Conservation (phyloP, 2,329 filamentous ascomycete genomes). For the Nothophaeocryptopus gaeumannii region DNA sequence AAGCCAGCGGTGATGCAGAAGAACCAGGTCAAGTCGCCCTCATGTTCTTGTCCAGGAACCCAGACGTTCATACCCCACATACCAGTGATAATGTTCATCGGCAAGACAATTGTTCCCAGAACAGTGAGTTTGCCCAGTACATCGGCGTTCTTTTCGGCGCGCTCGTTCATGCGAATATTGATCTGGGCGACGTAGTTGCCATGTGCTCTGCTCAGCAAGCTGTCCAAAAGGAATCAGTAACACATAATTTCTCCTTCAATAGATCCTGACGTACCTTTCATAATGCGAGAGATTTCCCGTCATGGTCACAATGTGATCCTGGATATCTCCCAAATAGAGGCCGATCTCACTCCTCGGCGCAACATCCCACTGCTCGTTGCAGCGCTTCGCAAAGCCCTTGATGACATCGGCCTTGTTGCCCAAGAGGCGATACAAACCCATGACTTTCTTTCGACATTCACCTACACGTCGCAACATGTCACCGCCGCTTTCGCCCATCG, state of each 20-base stretch:
- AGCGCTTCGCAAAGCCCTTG: slow-evolving; percentile 97
- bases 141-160: slow-evolving; percentile 91
- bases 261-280: slow-evolving; percentile 69
- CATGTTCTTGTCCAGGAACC: slow-evolving; percentile 78
- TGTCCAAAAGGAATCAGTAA: slow-evolving; percentile 38
- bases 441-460: slow-evolving; percentile 94
- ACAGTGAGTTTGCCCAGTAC: slow-evolving; percentile 93
- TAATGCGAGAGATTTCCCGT: slow-evolving; percentile 93
- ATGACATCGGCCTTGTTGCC: slow-evolving; percentile 99
- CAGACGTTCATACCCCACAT: slow-evolving; percentile 92
- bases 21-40: slow-evolving; percentile 58
- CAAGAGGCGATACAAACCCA: slow-evolving; percentile 86
- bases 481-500: slow-evolving; percentile 50
- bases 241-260: neutral
- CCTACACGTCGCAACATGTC: slow-evolving; percentile 93
- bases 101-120: slow-evolving; percentile 90
- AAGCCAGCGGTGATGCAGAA: slow-evolving; percentile 67
- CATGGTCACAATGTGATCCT: slow-evolving; percentile 99
- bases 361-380: slow-evolving; percentile 97
- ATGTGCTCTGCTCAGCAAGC: slow-evolving; percentile 85
- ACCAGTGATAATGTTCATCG: slow-evolving; percentile 98
- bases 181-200: slow-evolving; percentile 99
- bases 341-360: slow-evolving; percentile 93
- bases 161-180: slow-evolving; percentile 98
- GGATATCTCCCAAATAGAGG: slow-evolving; percentile 95